Evolutionary conservation across 805 yeast genomes (phyloP), one percentile per base, ranked within the genome.

Genomic region (Starmerella gropengiesseri): DNA sequence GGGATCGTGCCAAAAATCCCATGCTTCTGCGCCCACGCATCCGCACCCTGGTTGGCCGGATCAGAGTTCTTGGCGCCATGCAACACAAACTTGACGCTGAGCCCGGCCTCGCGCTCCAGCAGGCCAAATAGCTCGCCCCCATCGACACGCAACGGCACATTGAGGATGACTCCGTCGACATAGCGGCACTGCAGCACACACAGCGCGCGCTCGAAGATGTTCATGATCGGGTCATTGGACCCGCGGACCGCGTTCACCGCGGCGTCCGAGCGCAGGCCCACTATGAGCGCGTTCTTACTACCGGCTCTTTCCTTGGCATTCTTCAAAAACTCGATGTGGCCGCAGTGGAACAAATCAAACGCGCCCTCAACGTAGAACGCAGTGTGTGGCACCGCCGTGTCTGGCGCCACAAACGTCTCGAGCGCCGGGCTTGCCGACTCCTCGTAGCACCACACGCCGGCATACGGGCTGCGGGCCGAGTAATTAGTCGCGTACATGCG

Each of bases 281-380:
- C 83, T 1, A 82, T 61, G 1, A 84, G 75, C 2, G 63, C 60
- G 3, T 74, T 70, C 8, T 61, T 59, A 2, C 55, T 59, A 13
- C 55, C 56, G 0, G 75, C 72, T 18, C 55, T 51, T 27, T 60
- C 60, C 25, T 67, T 57, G 18, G 80, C 70, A 13, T 65, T 58
- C 44, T 71, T 65, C 48, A 89, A 66, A 8, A 79, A 79, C 51
- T 77, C 80, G 44, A 89, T 83, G 59, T 91, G 96, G 17, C 94
- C 96, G 17, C 94, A 86, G 60, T 85, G 86, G 64, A 91, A 87
- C 42, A 91, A 68, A 60, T 91, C 98, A 64, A 87, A 91, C 1
- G 81, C 81, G 11, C 96, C 97, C 50, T 76, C 81, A 14, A 84
- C 70, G 55, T 81, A 84, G 39, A 32, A 34, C 11, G 30, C 30